Evolutionary conservation across 129 eudicot genomes (phyloP).

Genomic region (Tanacetum coccineum): DNA sequence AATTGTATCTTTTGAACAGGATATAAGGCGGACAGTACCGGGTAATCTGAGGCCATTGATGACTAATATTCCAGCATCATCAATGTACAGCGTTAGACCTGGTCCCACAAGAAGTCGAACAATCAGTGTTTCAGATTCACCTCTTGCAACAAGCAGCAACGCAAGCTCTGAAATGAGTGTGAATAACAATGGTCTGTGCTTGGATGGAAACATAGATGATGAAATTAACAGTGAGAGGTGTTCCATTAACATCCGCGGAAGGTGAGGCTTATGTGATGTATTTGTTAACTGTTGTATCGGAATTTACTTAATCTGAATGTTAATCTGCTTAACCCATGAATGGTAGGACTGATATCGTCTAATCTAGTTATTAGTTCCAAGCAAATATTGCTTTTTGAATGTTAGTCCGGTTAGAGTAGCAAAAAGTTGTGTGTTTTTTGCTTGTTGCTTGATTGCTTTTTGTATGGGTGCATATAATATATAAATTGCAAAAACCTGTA

Average conservation of each 20-base stretch:
- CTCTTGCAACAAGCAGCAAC: slow-evolving; percentile 93
- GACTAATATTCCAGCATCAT: slow-evolving; percentile 96
- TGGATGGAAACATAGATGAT: slow-evolving; percentile 64
- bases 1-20: slow-evolving; percentile 41
- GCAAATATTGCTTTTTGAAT: background rate
- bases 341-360: slow-evolving; percentile 22
- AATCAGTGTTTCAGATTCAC: slow-evolving; percentile 79
- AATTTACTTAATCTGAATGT: slow-evolving; percentile 22
- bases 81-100: slow-evolving; percentile 93
- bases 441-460: background rate
- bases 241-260: slow-evolving; percentile 39
- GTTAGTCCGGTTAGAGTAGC: background rate
- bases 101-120: slow-evolving; percentile 74
- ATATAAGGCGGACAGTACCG: slow-evolving; percentile 78
- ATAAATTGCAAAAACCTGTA: background rate
- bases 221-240: slow-evolving; percentile 54
- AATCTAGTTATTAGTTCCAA: slow-evolving; percentile 32
- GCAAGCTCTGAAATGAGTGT: slow-evolving; percentile 94
- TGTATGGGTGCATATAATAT: background rate
- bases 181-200: slow-evolving; percentile 48
- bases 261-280: slow-evolving; percentile 39
- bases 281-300: slow-evolving; percentile 16
- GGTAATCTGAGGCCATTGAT: slow-evolving; percentile 89
- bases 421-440: background rate
- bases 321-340: slow-evolving; percentile 26